Evolutionary conservation across 345 rosid species (phyloP).

Genomic region (Syzygium aqueum): DNA sequence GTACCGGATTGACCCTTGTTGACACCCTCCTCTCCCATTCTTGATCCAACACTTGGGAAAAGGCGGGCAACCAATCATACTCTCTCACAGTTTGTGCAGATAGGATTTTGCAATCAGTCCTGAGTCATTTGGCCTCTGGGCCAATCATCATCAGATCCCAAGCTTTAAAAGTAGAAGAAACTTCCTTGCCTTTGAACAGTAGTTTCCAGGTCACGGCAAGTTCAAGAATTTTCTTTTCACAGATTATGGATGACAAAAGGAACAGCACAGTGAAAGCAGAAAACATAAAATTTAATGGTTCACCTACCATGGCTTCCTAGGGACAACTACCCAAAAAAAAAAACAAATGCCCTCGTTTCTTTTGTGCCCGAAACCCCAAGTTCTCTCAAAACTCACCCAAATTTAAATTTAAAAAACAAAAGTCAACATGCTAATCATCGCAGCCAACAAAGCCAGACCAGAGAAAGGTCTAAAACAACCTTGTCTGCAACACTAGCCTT

Average conservation of each 20-base stretch:
- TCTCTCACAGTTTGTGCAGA: conserved; percentile 1
- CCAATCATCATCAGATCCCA: not conserved
- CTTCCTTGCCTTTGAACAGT: not conserved
- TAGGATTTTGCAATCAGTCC: conserved; percentile 26
- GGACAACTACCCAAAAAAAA: conserved; percentile 8
- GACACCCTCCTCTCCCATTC: conserved; percentile 3
- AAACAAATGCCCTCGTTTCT: not conserved
- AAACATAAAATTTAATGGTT: conserved; percentile 25
- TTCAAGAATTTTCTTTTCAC: not conserved
- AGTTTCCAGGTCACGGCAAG: not conserved
- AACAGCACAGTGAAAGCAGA: not conserved
- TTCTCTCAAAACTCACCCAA: conserved; percentile 7
- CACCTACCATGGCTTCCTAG: conserved; percentile 33
- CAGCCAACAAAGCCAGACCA: not conserved
- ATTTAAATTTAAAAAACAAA: not conserved
- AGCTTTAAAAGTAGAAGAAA: not conserved
- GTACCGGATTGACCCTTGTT: conserved; percentile 1
- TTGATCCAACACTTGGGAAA: conserved; percentile 4
- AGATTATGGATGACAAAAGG: not conserved
- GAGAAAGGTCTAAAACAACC: not conserved
- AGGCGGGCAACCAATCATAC: not conserved
- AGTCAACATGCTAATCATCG: not conserved
- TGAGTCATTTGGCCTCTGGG: not conserved
- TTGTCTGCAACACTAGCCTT: not conserved
- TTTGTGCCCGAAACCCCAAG: not conserved